A percentile compares a stretch with the other conserved stretches of the same genome.
These are phyloP conservation scores for Fonsecaea nubica DNA, from an alignment of 2,329 filamentous ascomycete genomes.

Conservation along the genomic window DNA sequence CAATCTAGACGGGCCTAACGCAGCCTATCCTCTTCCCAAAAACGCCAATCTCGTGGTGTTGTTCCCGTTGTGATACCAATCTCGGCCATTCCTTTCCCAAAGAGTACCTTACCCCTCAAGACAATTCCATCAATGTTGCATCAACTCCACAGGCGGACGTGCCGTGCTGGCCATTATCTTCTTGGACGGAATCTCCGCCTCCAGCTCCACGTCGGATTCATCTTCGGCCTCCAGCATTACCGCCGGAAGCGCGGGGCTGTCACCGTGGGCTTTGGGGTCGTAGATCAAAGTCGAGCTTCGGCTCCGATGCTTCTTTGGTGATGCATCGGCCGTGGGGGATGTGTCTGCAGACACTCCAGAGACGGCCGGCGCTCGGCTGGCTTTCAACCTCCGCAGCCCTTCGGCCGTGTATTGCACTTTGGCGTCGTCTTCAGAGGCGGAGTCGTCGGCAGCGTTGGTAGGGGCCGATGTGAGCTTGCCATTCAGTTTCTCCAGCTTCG, in stretches of 20 bases:
- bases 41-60: not conserved
- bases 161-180: slow-evolving; percentile 60
- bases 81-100: not conserved
- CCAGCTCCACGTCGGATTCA: slow-evolving; percentile 56
- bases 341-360: slow-evolving; percentile 31
- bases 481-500: slow-evolving; percentile 61
- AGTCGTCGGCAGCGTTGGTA: slow-evolving; percentile 5
- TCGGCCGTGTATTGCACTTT: slow-evolving; percentile 34
- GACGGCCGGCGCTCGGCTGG: slow-evolving; percentile 21
- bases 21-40: not conserved
- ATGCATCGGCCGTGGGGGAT: slow-evolving; percentile 18
- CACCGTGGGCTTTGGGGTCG: slow-evolving; percentile 67
- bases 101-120: not conserved
- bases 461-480: slow-evolving; percentile 42
- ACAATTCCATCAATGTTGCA: slow-evolving; percentile 46
- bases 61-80: not conserved
- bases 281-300: slow-evolving; percentile 68
- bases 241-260: slow-evolving; percentile 64
- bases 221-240: slow-evolving; percentile 68
- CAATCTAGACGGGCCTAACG: not conserved
- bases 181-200: slow-evolving; percentile 46
- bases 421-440: slow-evolving; percentile 27
- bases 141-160: slow-evolving; percentile 63
- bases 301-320: slow-evolving; percentile 49
- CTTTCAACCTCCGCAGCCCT: slow-evolving; percentile 31